Conservation (phyloP, 2,329 filamentous ascomycete species). For the Cytospora schulzeri region DNA sequence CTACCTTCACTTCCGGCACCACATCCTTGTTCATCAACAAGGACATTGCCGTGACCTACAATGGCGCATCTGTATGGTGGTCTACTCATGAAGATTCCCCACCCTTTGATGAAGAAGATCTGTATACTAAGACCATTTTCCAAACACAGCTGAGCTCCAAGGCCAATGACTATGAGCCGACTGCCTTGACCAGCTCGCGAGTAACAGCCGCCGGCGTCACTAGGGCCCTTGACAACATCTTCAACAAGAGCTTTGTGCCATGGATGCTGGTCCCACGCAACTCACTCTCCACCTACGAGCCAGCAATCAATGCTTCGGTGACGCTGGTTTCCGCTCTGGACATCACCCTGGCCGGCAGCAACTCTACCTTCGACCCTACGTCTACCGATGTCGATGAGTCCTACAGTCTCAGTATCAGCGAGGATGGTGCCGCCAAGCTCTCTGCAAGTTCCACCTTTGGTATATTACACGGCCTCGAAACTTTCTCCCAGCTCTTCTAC, state of each 20-base stretch:
- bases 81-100: conserved; percentile 32
- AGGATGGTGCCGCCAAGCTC: conserved; percentile 62
- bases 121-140: conserved; percentile 39
- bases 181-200: conserved; percentile 49
- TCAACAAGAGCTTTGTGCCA: conserved; percentile 70
- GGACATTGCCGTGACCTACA: conserved; percentile 58
- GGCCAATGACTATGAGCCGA: conserved; percentile 45
- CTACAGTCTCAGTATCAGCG: conserved; percentile 66
- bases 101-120: conserved; percentile 27
- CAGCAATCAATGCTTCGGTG: conserved; percentile 47
- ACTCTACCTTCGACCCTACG: conserved; percentile 62
- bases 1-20: conserved; percentile 52
- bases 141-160: conserved; percentile 51
- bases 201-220: conserved; percentile 59
- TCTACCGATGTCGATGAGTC: conserved; percentile 69
- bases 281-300: conserved; percentile 62
- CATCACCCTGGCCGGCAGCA: conserved; percentile 61
- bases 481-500: conserved; percentile 81
- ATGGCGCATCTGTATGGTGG: conserved; percentile 58
- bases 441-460: conserved; percentile 68
- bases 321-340: conserved; percentile 60
- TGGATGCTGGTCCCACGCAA: conserved; percentile 75
- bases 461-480: conserved; percentile 71
- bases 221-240: conserved; percentile 65
- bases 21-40: conserved; percentile 56